These are phyloP conservation scores for Filobasidium floriforme DNA, from an alignment of 768 basidiomycete species.

Conservation along the genomic window DNA sequence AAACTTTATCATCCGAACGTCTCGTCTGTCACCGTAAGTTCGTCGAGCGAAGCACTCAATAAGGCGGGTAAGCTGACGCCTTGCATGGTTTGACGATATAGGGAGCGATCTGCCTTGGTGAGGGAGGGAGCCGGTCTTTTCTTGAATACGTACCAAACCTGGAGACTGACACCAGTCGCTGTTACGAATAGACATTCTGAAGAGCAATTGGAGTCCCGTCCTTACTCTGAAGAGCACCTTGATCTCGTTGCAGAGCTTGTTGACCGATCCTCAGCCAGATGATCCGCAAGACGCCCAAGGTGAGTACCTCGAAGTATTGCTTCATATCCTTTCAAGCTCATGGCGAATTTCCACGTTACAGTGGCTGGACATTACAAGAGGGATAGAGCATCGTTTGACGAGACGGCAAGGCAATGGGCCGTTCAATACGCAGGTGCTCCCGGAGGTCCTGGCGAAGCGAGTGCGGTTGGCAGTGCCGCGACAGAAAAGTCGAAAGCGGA, in stretches of 20 bases:
- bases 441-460: constrained; percentile 12
- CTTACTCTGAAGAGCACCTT: constrained; percentile 92
- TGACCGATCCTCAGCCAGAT: constrained; percentile 89
- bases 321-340: neutral
- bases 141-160: neutral
- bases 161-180: constrained; percentile 26
- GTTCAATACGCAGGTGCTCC: constrained; percentile 80
- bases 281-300: constrained; percentile 93
- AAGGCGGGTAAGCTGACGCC: neutral
- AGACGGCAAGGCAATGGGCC: constrained; percentile 90
- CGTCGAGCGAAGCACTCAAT: no score
- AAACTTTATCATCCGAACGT: constrained; percentile 95
- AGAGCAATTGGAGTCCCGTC: constrained; percentile 55
- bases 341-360: constrained; percentile 13
- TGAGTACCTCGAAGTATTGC: constrained; percentile 19
- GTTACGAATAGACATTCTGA: constrained; percentile 46
- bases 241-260: constrained; percentile 84
- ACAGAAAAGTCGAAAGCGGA: constrained; percentile 45
- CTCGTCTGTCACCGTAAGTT: constrained; percentile 64
- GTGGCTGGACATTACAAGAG: constrained; percentile 96
- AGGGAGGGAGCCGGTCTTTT: no score
- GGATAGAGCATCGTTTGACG: constrained; percentile 75
- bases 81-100: constrained; percentile 8
- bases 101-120: constrained; percentile 90
- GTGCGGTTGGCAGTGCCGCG: constrained; percentile 48